A percentile compares a stretch with the other conserved stretches of the same genome.
Evolutionary conservation across 495 filamentous ascomycete species (phyloP).

Genomic region (Podospora comata): DNA sequence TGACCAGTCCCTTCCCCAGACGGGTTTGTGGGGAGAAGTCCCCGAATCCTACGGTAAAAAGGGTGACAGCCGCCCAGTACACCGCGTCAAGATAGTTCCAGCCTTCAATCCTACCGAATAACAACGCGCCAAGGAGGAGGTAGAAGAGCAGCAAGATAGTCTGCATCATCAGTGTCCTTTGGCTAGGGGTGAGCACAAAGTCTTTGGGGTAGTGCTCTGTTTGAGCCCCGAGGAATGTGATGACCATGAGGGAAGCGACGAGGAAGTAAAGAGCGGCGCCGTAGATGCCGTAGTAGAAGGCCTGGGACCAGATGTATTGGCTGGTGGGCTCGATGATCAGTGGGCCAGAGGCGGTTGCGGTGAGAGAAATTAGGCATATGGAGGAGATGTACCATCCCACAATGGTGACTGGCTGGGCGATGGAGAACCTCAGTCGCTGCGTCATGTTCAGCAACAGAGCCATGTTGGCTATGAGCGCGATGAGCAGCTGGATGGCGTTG

Average conservation of each 20-base stretch:
- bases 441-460: slow-evolving; percentile 83
- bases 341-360: slow-evolving; percentile 52
- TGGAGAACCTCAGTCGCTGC: slow-evolving; percentile 67
- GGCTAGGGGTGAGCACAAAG: slow-evolving; percentile 67
- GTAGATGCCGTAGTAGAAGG: slow-evolving; percentile 78
- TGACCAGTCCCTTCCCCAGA: slow-evolving; percentile 62
- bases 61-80: slow-evolving; percentile 80
- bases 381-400: slow-evolving; percentile 63
- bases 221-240: slow-evolving; percentile 66
- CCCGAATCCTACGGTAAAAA: slow-evolving; percentile 81
- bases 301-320: slow-evolving; percentile 62
- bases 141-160: slow-evolving; percentile 77
- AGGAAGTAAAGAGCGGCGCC: slow-evolving; percentile 74
- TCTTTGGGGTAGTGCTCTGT: slow-evolving; percentile 62
- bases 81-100: slow-evolving; percentile 78
- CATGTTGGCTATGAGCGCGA: slow-evolving; percentile 69
- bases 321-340: slow-evolving; percentile 45
- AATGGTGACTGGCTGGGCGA: slow-evolving; percentile 70
- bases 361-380: slow-evolving; percentile 57
- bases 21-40: slow-evolving; percentile 57
- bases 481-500: slow-evolving; percentile 69
- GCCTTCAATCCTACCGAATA: slow-evolving; percentile 69
- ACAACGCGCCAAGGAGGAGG: slow-evolving; percentile 66
- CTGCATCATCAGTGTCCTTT: slow-evolving; percentile 84
- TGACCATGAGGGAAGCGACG: slow-evolving; percentile 63